These are phyloP conservation scores for Strigomonas culicis DNA, from an alignment of 208 protist species.

Conservation along the genomic window DNA sequence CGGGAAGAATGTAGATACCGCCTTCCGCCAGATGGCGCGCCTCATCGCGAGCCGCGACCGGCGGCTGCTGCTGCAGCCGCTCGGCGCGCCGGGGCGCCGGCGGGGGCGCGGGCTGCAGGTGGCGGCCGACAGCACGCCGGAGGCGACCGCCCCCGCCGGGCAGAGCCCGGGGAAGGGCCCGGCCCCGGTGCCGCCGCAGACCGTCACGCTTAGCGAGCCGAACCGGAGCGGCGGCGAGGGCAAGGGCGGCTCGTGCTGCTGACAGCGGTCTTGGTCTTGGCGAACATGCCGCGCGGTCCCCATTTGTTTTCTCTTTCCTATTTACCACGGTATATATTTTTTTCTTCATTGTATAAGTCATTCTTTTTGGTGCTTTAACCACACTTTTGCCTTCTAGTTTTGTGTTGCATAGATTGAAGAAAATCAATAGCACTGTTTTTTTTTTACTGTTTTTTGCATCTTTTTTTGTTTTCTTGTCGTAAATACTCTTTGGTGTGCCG, in stretches of 20 bases:
- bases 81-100: no score
- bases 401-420: background rate
- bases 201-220: background rate
- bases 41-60: slow-evolving; percentile 26
- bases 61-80: no score
- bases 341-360: background rate
- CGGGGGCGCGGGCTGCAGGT: no score
- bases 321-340: slow-evolving; percentile 6
- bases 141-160: background rate
- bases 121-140: no score
- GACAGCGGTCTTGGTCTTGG: background rate
- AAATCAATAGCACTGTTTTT: background rate
- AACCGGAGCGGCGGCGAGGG: background rate
- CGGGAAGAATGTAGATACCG: slow-evolving; percentile 51
- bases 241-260: background rate
- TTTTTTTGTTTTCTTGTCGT: background rate
- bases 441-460: slow-evolving; percentile 2
- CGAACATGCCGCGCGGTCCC: no score
- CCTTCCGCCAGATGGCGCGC: slow-evolving; percentile 65
- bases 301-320: background rate
- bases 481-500: background rate
- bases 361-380: slow-evolving; percentile 4
- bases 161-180: background rate
- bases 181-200: background rate
- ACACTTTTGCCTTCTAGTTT: background rate